phyloP scores from a whole-genome alignment of 257 asterid species.

The Gentiana macrophylla region DNA sequence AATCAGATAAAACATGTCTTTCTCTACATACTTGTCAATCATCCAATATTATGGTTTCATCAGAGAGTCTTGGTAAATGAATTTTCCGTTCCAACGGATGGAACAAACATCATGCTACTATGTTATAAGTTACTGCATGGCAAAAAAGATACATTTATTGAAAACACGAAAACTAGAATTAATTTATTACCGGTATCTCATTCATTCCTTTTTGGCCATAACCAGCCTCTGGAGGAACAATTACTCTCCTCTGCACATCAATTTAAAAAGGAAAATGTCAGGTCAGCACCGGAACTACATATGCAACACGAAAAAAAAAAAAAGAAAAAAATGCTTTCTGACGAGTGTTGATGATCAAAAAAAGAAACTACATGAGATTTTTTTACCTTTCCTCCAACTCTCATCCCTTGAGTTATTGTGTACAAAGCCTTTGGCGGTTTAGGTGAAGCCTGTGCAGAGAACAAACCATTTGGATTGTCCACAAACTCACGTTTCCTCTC shows the following conservation, averaged over 20 bases:
- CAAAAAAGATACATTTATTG: neutral
- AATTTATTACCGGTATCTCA: constrained; percentile 72
- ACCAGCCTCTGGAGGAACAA: constrained; percentile 84
- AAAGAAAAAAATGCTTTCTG: neutral
- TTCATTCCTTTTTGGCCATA: constrained; percentile 83
- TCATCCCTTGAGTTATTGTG: constrained; percentile 82
- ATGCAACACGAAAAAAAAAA: neutral
- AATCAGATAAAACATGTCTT: too few relatives aligned
- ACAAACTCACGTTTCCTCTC: constrained; percentile 94
- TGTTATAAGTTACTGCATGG: neutral
- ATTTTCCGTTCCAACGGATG: too few relatives aligned
- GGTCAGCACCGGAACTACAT: too few relatives aligned
- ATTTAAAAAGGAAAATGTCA: constrained; percentile 4
- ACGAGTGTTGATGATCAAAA: neutral
- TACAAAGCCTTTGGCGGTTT: constrained; percentile 96
- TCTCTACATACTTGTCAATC: too few relatives aligned
- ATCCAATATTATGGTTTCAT: too few relatives aligned
- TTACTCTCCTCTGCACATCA: constrained; percentile 66
- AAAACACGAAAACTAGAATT: neutral
- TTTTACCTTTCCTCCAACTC: constrained; percentile 90
- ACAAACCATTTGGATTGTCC: constrained; percentile 83
- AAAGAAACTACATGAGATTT: neutral
- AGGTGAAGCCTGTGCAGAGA: constrained; percentile 96
- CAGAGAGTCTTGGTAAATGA: too few relatives aligned
- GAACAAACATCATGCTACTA: too few relatives aligned